A percentile compares a stretch with the other conserved stretches of the same genome.
Conservation (phyloP, 192 early-diverging fungal species). For the Coemansia aciculifera region DNA sequence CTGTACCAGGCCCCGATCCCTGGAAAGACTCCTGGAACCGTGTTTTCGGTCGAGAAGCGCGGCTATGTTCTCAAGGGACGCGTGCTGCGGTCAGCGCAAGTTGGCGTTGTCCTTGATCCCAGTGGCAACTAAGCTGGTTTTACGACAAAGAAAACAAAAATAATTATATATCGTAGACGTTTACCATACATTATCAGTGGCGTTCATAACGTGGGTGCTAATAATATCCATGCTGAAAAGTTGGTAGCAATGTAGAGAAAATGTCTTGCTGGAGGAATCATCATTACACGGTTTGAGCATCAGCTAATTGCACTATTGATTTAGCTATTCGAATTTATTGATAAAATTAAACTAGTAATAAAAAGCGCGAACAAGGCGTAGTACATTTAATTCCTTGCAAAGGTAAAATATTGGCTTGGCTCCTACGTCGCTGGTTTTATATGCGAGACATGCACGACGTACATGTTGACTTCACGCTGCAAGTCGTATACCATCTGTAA, state of each 20-base stretch:
- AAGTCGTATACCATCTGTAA: not conserved
- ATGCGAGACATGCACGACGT: not conserved
- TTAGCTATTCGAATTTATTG: too few species aligned
- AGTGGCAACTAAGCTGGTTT: constrained; percentile 33
- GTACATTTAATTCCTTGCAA: not conserved
- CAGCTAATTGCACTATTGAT: too few species aligned
- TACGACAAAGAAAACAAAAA: not conserved
- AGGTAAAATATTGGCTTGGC: not conserved
- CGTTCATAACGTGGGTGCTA: not conserved
- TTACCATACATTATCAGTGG: not conserved
- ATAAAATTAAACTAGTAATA: too few species aligned
- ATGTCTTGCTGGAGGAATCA: too few species aligned
- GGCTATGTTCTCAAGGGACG: constrained; percentile 94
- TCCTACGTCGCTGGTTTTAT: not conserved
- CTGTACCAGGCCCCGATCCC: constrained; percentile 90
- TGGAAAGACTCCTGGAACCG: constrained; percentile 83
- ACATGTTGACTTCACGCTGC: not conserved
- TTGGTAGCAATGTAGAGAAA: too few species aligned
- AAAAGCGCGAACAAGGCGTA: not conserved
- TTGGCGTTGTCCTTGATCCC: constrained; percentile 83
- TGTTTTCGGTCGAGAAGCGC: constrained; percentile 87
- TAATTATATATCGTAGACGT: not conserved
- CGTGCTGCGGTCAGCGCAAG: constrained; percentile 91
- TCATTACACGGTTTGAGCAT: too few species aligned
- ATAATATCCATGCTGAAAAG: too few species aligned